phyloP scores from a whole-genome alignment of 129 eudicot genomes.

The Escallonia rubra region DNA sequence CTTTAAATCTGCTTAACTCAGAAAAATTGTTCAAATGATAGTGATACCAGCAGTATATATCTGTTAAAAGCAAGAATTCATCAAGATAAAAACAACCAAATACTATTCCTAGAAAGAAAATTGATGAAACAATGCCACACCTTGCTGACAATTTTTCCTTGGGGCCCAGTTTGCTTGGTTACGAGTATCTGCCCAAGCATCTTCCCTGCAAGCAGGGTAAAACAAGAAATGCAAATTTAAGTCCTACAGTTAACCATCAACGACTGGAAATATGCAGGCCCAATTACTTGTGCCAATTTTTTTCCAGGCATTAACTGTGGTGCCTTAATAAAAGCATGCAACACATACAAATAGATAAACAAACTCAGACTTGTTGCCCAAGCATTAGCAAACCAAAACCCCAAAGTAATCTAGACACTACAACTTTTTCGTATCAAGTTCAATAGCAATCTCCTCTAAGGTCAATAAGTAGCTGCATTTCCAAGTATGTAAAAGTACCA shows the following conservation, averaged over 20 bases:
- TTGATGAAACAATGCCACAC: constrained; percentile 21
- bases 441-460: neutral
- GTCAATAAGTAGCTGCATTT: neutral
- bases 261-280: neutral
- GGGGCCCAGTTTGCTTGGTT: constrained; percentile 93
- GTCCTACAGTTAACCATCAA: neutral
- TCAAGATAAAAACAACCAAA: too few species aligned
- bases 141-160: constrained; percentile 97
- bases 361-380: neutral
- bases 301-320: neutral
- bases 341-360: neutral
- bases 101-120: too few species aligned
- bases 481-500: neutral
- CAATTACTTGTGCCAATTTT: neutral
- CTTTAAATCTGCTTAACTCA: too few species aligned
- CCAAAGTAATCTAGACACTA: neutral
- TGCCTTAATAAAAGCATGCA: neutral
- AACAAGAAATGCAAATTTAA: constrained; percentile 21
- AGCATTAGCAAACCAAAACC: neutral
- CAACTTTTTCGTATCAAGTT: neutral
- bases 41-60: too few species aligned
- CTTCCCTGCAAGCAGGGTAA: constrained; percentile 44
- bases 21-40: too few species aligned
- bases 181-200: constrained; percentile 99
- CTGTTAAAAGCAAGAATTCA: too few species aligned